Evolutionary conservation across 192 early-diverging fungal genomes (phyloP).

Genomic region (Entomortierella beljakovae): DNA sequence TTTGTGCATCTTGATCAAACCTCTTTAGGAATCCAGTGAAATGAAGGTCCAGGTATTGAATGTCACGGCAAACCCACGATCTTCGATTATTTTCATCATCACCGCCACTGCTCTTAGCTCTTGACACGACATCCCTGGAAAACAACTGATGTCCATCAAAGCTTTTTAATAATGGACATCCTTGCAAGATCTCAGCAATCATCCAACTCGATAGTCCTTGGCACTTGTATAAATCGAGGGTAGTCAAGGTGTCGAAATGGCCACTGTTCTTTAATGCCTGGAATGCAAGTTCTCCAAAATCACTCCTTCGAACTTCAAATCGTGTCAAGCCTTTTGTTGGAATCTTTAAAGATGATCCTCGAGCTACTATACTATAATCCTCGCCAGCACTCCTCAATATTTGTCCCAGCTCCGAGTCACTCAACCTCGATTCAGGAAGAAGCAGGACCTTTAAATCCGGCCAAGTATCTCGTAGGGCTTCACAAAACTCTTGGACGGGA

Average conservation of each 20-base stretch:
- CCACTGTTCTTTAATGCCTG: constrained; percentile 5
- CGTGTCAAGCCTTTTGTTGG: not conserved
- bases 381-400: constrained; percentile 2
- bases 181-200: constrained; percentile 16
- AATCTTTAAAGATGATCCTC: too few relatives aligned
- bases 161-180: constrained; percentile 16
- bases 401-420: constrained; percentile 8
- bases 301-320: constrained; percentile 26
- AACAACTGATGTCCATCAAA: constrained; percentile 36
- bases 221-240: constrained; percentile 30
- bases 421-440: constrained; percentile 24
- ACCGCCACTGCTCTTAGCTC: not conserved
- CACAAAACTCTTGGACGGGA: constrained; percentile 34
- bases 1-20: not conserved
- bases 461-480: constrained; percentile 14
- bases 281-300: constrained; percentile 18
- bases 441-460: constrained; percentile 4
- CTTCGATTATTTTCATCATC: not conserved
- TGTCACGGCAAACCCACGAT: constrained; percentile 16
- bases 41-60: constrained; percentile 15
- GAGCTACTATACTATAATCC: not conserved
- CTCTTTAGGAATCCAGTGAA: constrained; percentile 14
- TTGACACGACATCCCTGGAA: constrained; percentile 6
- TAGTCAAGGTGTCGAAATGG: constrained; percentile 17
- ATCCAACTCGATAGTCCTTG: constrained; percentile 14